Base-by-base conservation (phyloP, 257 asterid genomes). In the Lantana camara region DNA sequence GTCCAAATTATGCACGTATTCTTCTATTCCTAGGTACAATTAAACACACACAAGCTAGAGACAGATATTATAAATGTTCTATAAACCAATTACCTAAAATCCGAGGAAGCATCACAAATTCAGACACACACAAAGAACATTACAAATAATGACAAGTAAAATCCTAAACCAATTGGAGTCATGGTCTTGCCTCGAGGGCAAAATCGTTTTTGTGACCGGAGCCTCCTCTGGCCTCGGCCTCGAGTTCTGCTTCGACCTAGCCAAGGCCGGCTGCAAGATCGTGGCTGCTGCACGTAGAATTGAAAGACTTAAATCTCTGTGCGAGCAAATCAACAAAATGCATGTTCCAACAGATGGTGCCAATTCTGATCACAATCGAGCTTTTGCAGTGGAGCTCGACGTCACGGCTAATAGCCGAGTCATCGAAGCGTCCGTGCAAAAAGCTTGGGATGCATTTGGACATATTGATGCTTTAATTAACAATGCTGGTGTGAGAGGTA, bases 161-260 rank as follows among this genome's bases (percentile, higher is more conserved):
- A 17, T 16, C 32, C 35, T 14, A 66, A 9, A 30, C 50, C 41
- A 41, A 13, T 13, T 62, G 35, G 75, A 70, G 75, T 70, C 75
- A 62, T 70, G 70, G 70, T 54, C 60, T 23, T 7, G 35, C 4
- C 65, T 70, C 2, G 46, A 15, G 16, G 75, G 75, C n/a, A 70
- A 55, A 47, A 47, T 32, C 19, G 35, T 70, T 21, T 34, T 70
- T 53, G 70, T 70, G 16, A 70, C 66, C 15, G 75, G 70, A 1
- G 70, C 75, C 0, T 70, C 75, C 5, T 63, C 66, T 9, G 70
- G 75, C 44, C 70, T 70, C 13, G 75, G 75, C 54, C 52, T 35
- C 1, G 75, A 55, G 0, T 55, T 63, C 54, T 70, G 75, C 60
- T 60, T 70, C 60, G 61, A 70, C 42, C 22, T 70, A 30, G 75